A percentile compares a stretch with the other conserved stretches of the same genome.
Conservation (phyloP, 208 protist genomes). For the Trypanosoma caninum region DNA sequence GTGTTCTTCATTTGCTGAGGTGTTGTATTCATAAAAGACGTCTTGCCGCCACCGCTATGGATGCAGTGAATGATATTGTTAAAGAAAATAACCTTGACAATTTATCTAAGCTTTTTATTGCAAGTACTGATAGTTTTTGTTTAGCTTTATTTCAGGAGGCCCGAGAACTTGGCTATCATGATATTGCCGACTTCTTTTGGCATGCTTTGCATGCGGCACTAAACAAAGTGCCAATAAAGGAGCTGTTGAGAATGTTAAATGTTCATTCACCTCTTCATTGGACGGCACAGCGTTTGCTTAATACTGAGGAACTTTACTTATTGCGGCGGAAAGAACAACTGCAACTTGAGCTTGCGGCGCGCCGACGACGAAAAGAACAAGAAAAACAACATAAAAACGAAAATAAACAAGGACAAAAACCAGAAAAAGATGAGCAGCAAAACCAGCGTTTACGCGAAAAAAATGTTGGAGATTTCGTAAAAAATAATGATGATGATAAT, state of each 20-base stretch:
- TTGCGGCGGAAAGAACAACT: constrained; percentile 4
- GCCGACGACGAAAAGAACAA: neutral
- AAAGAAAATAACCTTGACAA: neutral
- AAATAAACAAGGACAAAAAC: neutral
- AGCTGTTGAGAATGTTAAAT: constrained; percentile 14
- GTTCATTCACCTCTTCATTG: constrained; percentile 4
- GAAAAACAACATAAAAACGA: neutral
- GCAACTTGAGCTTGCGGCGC: neutral
- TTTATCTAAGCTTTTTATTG: neutral
- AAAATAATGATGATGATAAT: too few species aligned
- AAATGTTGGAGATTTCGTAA: too few species aligned
- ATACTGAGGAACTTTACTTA: constrained; percentile 6
- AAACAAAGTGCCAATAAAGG: neutral
- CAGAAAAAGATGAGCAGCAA: neutral
- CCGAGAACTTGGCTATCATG: constrained; percentile 5
- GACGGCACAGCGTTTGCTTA: neutral
- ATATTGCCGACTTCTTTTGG: constrained; percentile 18
- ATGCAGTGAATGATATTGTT: neutral
- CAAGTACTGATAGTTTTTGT: neutral
- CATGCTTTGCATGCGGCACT: constrained; percentile 8
- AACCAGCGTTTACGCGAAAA: too few species aligned
- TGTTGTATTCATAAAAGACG: constrained; percentile 1
- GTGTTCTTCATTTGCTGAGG: constrained; percentile 16
- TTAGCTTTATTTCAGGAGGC: constrained; percentile 2
- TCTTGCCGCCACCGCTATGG: neutral